Conservation (phyloP, 2,329 filamentous ascomycete genomes). For the Magnaporthiopsis rhizophila region DNA sequence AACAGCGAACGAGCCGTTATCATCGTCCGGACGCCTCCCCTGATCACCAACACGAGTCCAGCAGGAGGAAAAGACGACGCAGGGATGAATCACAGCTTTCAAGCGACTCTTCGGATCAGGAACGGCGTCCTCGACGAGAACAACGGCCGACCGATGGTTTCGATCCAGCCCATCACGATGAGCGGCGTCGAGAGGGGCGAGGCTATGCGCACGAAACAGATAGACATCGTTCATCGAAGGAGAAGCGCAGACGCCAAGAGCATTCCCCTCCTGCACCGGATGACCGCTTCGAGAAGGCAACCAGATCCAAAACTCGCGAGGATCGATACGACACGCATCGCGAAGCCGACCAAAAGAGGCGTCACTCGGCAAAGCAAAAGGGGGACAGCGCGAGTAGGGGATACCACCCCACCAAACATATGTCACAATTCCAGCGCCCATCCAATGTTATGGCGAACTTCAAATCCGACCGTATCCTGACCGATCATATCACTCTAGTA, state of each 20-base stretch:
- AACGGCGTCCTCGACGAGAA: not conserved
- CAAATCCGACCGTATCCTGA: conserved; percentile 42
- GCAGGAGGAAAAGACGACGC: not conserved
- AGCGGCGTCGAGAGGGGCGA: not conserved
- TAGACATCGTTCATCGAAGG: not conserved
- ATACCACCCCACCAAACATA: conserved; percentile 16
- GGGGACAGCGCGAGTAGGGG: conserved; percentile 18
- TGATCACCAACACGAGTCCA: not conserved
- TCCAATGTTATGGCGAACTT: conserved; percentile 49
- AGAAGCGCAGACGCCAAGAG: not conserved
- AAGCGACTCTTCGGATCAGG: not conserved
- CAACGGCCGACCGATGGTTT: not conserved
- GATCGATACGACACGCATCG: conserved; percentile 44
- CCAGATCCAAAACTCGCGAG: conserved; percentile 46
- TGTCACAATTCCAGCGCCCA: conserved; percentile 25
- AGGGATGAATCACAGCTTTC: not conserved
- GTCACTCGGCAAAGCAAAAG: conserved; percentile 6
- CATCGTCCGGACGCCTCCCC: not conserved
- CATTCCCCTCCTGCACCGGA: not conserved
- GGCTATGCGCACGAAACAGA: not conserved
- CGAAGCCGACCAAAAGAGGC: conserved; percentile 18
- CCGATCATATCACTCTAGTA: conserved; percentile 42
- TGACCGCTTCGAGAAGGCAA: conserved; percentile 38
- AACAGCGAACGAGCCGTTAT: not conserved
- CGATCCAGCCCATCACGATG: not conserved